These are phyloP conservation scores for Diaporthe nobilis DNA, from an alignment of 2,329 filamentous ascomycete species.

Conservation along the genomic window DNA sequence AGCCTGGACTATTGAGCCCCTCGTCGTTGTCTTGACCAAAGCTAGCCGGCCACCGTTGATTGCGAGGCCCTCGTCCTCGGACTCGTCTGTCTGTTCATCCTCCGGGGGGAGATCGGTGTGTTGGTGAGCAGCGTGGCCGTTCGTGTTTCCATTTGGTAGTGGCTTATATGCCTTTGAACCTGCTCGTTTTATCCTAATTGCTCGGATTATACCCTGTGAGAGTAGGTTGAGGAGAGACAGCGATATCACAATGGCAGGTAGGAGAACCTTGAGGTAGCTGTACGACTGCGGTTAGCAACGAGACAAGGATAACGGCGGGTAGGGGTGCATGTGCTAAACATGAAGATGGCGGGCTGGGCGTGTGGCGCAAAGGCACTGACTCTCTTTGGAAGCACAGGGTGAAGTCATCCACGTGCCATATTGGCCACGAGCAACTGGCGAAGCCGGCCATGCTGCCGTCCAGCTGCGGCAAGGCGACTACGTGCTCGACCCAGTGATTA, in stretches of 20 bases:
- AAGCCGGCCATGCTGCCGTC: conserved; percentile 57
- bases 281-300: conserved; percentile 34
- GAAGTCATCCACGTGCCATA: conserved; percentile 77
- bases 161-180: conserved; percentile 66
- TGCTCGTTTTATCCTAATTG: conserved; percentile 64
- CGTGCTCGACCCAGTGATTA: neutral
- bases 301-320: conserved; percentile 3
- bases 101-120: conserved; percentile 69
- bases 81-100: conserved; percentile 58
- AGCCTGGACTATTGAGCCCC: conserved; percentile 76
- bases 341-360: conserved; percentile 22
- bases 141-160: conserved; percentile 58
- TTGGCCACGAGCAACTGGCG: conserved; percentile 68
- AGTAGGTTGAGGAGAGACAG: conserved; percentile 79
- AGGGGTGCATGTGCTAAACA: conserved; percentile 30
- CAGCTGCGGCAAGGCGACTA: conserved; percentile 16
- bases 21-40: conserved; percentile 72
- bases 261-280: conserved; percentile 84
- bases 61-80: conserved; percentile 72
- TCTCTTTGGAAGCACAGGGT: conserved; percentile 75
- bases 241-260: conserved; percentile 80
- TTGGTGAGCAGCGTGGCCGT: conserved; percentile 55
- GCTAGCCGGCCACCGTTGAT: conserved; percentile 69
- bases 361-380: conserved; percentile 57
- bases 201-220: conserved; percentile 68